Percentiles rank a stretch among this genome's conserved stretches.
Evolutionary conservation across 2,329 filamentous ascomycete species (phyloP).

Genomic region (Pestalotiopsis sp.): DNA sequence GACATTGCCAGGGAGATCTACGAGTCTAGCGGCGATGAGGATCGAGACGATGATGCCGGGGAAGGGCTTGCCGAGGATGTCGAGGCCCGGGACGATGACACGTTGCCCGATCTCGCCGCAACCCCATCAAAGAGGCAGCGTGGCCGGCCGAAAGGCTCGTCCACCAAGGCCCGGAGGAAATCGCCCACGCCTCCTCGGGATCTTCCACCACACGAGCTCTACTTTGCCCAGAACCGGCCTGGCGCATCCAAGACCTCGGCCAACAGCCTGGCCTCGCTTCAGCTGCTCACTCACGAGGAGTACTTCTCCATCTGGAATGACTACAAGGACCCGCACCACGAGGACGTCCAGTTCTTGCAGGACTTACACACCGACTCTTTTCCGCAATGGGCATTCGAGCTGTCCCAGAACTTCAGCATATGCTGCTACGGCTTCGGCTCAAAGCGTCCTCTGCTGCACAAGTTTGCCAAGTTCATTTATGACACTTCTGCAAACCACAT

Average conservation of each 20-base stretch:
- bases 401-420: conserved; percentile 81
- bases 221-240: conserved; percentile 89
- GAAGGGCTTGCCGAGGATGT: conserved; percentile 10
- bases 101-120: conserved; percentile 25
- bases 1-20: conserved; percentile 62
- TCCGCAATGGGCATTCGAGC: conserved; percentile 89
- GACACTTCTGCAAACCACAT: conserved; percentile 36
- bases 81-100: conserved; percentile 17
- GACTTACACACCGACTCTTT: conserved; percentile 79
- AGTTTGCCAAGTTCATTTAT: conserved; percentile 73
- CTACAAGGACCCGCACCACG: conserved; percentile 67
- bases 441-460: conserved; percentile 72
- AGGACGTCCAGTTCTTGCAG: conserved; percentile 70
- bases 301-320: conserved; percentile 73
- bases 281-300: conserved; percentile 85
- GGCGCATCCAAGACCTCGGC: conserved; percentile 82
- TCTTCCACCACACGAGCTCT: conserved; percentile 84
- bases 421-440: conserved; percentile 93
- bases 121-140: conserved; percentile 50
- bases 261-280: conserved; percentile 74
- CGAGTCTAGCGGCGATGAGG: conserved; percentile 24
- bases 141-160: conserved; percentile 42
- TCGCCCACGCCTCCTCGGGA: conserved; percentile 80
- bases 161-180: conserved; percentile 47
- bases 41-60: conserved; percentile 26